Percentiles rank a stretch among this genome's conserved stretches.
phyloP scores from a whole-genome alignment of 345 rosid species.

The Rhodamnia argentea region DNA sequence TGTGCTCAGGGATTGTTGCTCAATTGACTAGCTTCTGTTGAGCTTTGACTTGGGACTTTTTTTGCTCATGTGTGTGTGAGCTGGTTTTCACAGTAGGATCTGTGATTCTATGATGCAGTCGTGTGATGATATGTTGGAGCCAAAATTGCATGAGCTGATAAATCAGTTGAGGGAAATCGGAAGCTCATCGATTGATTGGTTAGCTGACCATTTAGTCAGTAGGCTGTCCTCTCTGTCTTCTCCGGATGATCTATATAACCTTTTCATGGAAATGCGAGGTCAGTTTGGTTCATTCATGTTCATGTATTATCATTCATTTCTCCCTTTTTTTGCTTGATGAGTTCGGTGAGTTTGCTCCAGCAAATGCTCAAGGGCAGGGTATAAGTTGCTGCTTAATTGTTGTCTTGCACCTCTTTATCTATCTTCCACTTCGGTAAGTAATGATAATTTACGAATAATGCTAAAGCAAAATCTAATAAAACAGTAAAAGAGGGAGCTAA shows the following conservation, averaged over 20 bases:
- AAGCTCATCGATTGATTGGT: constrained; percentile 50
- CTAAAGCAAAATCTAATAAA: neutral
- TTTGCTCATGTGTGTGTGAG: neutral
- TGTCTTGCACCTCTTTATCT: neutral
- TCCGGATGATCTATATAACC: constrained; percentile 74
- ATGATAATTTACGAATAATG: neutral
- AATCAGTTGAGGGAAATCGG: constrained; percentile 61
- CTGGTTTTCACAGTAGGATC: neutral
- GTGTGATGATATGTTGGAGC: constrained; percentile 73
- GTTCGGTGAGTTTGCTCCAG: neutral
- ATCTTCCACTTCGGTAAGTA: neutral
- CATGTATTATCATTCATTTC: neutral
- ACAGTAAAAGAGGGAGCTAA: neutral
- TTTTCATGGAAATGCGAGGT: constrained; percentile 84
- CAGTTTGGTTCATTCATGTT: neutral
- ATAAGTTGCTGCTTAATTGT: neutral
- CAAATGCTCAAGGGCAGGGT: neutral
- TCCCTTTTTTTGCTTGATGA: neutral
- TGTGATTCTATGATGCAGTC: constrained; percentile 34
- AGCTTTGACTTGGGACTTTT: neutral
- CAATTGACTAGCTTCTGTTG: neutral
- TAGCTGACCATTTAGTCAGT: constrained; percentile 54
- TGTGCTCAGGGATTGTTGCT: neutral
- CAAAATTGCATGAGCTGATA: constrained; percentile 60
- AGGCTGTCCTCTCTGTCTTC: constrained; percentile 55